Percentiles rank a stretch among this genome's conserved stretches.
Conservation (phyloP, 1,284 basidiomycete genomes). For the Ustilago vetiveriae region DNA sequence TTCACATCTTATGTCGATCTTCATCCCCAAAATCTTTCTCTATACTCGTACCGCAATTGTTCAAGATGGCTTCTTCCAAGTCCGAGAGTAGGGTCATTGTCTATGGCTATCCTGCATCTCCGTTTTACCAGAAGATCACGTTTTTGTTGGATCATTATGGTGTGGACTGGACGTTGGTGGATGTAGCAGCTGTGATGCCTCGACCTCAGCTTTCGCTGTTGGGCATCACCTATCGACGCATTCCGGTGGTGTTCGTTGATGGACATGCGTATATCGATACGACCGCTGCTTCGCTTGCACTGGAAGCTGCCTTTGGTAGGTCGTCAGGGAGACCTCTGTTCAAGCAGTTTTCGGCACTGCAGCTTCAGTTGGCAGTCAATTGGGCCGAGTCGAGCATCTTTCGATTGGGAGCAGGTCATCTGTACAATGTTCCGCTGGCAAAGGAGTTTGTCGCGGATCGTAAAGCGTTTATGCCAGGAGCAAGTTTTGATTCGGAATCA, state of each 20-base stretch:
- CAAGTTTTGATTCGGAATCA: slow-evolving; percentile 19
- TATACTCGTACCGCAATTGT: too few relatives aligned
- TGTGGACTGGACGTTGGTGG: slow-evolving; percentile 31
- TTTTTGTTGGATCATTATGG: slow-evolving; percentile 37
- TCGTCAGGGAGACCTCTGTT: slow-evolving; percentile 14
- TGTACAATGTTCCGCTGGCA: slow-evolving; percentile 31
- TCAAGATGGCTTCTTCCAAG: slow-evolving; percentile 15
- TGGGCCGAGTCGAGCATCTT: slow-evolving; percentile 33
- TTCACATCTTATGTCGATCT: too few relatives aligned
- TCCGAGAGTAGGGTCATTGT: slow-evolving; percentile 35
- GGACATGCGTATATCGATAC: slow-evolving; percentile 45
- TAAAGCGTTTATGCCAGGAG: slow-evolving; percentile 29
- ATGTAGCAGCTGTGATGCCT: slow-evolving; percentile 39
- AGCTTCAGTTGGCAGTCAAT: slow-evolving; percentile 38
- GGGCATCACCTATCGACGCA: slow-evolving; percentile 47
- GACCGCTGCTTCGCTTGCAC: slow-evolving; percentile 24
- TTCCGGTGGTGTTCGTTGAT: slow-evolving; percentile 43
- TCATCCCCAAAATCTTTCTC: too few relatives aligned
- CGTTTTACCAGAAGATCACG: slow-evolving; percentile 44
- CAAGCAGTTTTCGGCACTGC: slow-evolving; percentile 12
- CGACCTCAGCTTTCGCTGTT: slow-evolving; percentile 33
- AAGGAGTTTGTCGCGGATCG: slow-evolving; percentile 29
- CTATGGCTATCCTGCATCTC: slow-evolving; percentile 43
- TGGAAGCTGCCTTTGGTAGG: slow-evolving; percentile 31
- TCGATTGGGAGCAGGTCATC: slow-evolving; percentile 30